phyloP scores from a whole-genome alignment of 331 rosid genomes.

The Rhamnella rubrinervis region DNA sequence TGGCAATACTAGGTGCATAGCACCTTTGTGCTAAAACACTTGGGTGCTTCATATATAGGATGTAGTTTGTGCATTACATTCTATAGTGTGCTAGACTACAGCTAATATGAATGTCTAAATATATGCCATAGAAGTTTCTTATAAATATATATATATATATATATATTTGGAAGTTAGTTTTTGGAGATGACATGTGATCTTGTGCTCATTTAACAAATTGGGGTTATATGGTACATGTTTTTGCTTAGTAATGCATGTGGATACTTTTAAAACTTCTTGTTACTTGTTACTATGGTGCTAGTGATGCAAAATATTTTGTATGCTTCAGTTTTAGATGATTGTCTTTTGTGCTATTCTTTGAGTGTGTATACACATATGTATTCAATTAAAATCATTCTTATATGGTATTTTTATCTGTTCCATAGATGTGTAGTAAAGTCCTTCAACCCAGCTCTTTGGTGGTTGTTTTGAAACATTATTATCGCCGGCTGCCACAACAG shows the following conservation, averaged over 20 bases:
- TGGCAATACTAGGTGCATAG: no score
- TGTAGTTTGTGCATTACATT: no score
- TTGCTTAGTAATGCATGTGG: neutral
- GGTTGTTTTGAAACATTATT: slow-evolving; percentile 77
- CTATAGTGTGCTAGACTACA: no score
- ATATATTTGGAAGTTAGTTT: no score
- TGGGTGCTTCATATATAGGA: no score
- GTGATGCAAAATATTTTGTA: neutral
- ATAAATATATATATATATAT: no score
- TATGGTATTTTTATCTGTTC: slow-evolving; percentile 25
- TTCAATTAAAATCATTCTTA: neutral
- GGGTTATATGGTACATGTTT: no score
- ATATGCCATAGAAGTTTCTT: no score
- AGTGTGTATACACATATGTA: neutral
- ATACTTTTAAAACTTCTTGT: neutral
- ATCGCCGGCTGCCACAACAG: slow-evolving; percentile 96
- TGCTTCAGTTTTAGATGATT: neutral
- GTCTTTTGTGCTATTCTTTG: neutral
- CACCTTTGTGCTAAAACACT: no score
- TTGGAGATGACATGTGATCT: no score
- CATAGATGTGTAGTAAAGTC: slow-evolving; percentile 94
- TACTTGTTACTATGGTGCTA: neutral
- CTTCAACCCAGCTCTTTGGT: slow-evolving; percentile 83
- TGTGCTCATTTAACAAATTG: no score
- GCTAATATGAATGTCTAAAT: no score